These are phyloP conservation scores for Sphagnum tenellum DNA, from an alignment of 225 moss, liverwort and hornwort species.

Conservation along the genomic window DNA sequence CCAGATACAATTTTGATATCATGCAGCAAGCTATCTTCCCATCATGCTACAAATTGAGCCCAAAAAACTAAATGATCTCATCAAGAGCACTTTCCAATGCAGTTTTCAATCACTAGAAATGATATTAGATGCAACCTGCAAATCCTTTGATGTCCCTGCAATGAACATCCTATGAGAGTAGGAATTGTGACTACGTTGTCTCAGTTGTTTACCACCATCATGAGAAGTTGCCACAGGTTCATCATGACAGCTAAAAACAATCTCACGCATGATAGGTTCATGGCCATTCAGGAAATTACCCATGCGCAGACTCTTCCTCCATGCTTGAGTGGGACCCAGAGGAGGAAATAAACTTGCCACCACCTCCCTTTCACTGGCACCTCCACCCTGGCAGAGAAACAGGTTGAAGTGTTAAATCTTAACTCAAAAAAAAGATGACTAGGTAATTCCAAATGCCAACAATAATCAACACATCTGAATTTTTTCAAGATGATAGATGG, in stretches of 20 bases:
- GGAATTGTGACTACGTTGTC: slow-evolving; percentile 32
- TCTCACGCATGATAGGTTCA: slow-evolving; percentile 72
- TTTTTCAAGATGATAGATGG: too few species aligned
- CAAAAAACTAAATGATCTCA: too few species aligned
- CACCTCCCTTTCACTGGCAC: slow-evolving; percentile 61
- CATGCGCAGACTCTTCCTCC: slow-evolving; percentile 61
- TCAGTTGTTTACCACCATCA: slow-evolving; percentile 52
- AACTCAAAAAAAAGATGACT: too few species aligned
- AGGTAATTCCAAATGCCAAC: too few species aligned
- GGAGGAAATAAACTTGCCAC: slow-evolving; percentile 66
- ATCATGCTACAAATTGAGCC: too few species aligned
- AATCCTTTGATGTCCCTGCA: slow-evolving; percentile 67
- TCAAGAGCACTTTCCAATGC: too few species aligned
- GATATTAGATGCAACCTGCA: slow-evolving; percentile 73
- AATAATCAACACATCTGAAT: too few species aligned
- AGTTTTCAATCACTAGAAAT: slow-evolving; percentile 51
- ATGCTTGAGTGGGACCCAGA: slow-evolving; percentile 32
- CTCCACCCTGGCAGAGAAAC: slow-evolving; percentile 36
- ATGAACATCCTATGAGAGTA: slow-evolving; percentile 90
- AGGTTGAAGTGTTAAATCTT: too few species aligned
- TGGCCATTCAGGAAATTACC: slow-evolving; percentile 88
- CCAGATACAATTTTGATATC: too few species aligned
- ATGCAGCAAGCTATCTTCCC: too few species aligned
- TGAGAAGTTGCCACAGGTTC: slow-evolving; percentile 45
- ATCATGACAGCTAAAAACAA: slow-evolving; percentile 70